Evolutionary conservation across 176 grass and related monocot species (phyloP).

Genomic region (Coix lacrymajobi): DNA sequence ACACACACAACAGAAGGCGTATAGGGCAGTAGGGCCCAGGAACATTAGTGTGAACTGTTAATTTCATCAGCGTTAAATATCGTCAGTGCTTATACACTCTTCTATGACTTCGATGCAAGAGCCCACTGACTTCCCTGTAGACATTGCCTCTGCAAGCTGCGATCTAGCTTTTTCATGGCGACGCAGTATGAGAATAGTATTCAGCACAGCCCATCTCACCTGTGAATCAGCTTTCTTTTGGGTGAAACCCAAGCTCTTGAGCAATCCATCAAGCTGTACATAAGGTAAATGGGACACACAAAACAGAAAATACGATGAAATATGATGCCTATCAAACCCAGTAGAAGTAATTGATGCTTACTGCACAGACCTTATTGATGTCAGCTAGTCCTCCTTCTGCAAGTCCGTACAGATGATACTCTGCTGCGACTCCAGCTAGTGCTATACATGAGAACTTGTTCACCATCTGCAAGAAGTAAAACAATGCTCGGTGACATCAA

Average conservation of each 20-base stretch:
- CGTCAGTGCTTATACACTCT: constrained; percentile 28
- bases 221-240: constrained; percentile 51
- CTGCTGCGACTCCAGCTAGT: constrained; percentile 69
- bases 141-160: constrained; percentile 39
- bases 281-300: neutral
- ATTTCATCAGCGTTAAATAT: constrained; percentile 17
- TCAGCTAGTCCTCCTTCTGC: constrained; percentile 71
- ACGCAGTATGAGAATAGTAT: constrained; percentile 29
- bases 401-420: constrained; percentile 72
- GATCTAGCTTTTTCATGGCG: constrained; percentile 45
- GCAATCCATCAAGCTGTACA: constrained; percentile 36
- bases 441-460: constrained; percentile 86
- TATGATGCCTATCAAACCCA: neutral
- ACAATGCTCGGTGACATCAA: neutral
- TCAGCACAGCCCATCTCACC: constrained; percentile 47
- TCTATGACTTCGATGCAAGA: constrained; percentile 40
- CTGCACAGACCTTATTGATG: constrained; percentile 46
- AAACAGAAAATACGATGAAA: neutral
- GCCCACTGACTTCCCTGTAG: constrained; percentile 33
- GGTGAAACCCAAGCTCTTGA: constrained; percentile 38
- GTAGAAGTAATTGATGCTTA: neutral
- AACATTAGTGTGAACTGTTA: no score
- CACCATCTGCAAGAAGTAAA: constrained; percentile 47
- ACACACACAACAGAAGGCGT: no score
- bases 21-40: no score